Base-by-base conservation (phyloP, 2,329 filamentous ascomycete species). In the Apiospora koreana region DNA sequence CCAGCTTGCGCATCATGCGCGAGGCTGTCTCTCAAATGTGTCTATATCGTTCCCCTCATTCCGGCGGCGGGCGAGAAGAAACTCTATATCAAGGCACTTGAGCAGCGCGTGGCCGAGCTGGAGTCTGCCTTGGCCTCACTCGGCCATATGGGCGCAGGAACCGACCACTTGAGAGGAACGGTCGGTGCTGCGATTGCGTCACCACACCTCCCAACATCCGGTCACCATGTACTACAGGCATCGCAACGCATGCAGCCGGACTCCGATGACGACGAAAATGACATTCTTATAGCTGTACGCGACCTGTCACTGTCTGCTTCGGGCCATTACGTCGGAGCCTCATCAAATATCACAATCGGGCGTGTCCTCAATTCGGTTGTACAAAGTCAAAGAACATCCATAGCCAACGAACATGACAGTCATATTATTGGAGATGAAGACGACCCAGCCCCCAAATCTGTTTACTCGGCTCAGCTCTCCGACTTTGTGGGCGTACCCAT, bases 1-100 rank as follows among this genome's bases (percentile, higher is more conserved):
- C 76, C 77, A 14, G 76, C 76, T 0, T 79, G 77, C 65, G 74
- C 73, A 23, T 79, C 77, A 12, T 79, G 77, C 66, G 74, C 75
- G 10, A 74, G 77, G 16, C 68, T 79, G 23, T 76, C 75, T 2
- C 68, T 78, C 23, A 79, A 79, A 69, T 79, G 77, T 68, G 77
- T 76, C n/a, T 79, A 79, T 54, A 74, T 79, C 50, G 75, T 79
- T 12, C 76, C 77, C 1, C 73, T 78, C 16, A 75, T 78, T n/a
- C 77, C 77, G 16, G 76, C 76, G 6, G 76, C 77, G 0, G 76
- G 76, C 4, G 77, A 79, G 71, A 79, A 78, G 73, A 78, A 78
- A 42, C 70, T 77, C 0, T 77, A 76, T 67, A 77, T 77, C 71
- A 78, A 75, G 66, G 76, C 76, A 21, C 74, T 79, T 3, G 77